A percentile compares a stretch with the other conserved stretches of the same genome.
Evolutionary conservation across 2,329 filamentous ascomycete genomes (phyloP).

Genomic region (Stylonectria norvegica): DNA sequence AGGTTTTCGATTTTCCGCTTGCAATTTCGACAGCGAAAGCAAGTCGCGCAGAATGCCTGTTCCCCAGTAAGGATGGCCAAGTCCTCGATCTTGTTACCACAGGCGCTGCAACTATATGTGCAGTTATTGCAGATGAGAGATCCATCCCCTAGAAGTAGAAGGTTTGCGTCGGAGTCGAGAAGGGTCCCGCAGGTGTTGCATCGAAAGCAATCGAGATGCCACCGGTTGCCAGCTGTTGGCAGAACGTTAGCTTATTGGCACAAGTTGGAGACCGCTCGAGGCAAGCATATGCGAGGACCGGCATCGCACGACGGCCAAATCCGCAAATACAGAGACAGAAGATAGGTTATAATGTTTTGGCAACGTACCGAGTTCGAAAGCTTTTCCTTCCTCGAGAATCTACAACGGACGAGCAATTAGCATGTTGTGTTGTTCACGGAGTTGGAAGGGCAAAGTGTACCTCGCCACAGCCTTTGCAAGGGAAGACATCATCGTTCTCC

Average conservation of each 20-base stretch:
- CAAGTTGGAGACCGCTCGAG: slow-evolving; percentile 11
- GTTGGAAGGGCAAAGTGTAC: slow-evolving; percentile 48
- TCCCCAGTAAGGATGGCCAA: slow-evolving; percentile 95
- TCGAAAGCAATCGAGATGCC: slow-evolving; percentile 98
- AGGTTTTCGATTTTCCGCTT: slow-evolving; percentile 99
- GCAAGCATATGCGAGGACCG: slow-evolving; percentile 3
- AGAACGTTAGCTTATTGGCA: slow-evolving; percentile 28
- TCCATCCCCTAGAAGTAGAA: slow-evolving; percentile 93
- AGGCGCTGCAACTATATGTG: slow-evolving; percentile 97
- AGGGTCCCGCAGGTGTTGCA: slow-evolving; percentile 94
- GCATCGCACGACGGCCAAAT: slow-evolving; percentile 2
- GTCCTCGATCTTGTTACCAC: slow-evolving; percentile 96
- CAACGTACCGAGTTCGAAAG: slow-evolving; percentile 87
- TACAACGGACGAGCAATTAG: slow-evolving; percentile 34
- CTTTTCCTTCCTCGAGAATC: slow-evolving; percentile 98
- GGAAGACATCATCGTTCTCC: slow-evolving; percentile 79
- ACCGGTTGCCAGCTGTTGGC: slow-evolving; percentile 78
- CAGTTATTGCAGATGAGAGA: slow-evolving; percentile 99
- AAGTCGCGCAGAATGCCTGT: slow-evolving; percentile 95
- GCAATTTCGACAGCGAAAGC: slow-evolving; percentile 96
- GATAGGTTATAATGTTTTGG: no score
- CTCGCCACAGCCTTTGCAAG: slow-evolving; percentile 91
- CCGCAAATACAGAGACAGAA: background rate
- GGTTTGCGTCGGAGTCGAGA: slow-evolving; percentile 96
- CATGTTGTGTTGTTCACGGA: slow-evolving; percentile 1